phyloP scores from a whole-genome alignment of 164 flowering plant species.

The Stephania cephalantha region DNA sequence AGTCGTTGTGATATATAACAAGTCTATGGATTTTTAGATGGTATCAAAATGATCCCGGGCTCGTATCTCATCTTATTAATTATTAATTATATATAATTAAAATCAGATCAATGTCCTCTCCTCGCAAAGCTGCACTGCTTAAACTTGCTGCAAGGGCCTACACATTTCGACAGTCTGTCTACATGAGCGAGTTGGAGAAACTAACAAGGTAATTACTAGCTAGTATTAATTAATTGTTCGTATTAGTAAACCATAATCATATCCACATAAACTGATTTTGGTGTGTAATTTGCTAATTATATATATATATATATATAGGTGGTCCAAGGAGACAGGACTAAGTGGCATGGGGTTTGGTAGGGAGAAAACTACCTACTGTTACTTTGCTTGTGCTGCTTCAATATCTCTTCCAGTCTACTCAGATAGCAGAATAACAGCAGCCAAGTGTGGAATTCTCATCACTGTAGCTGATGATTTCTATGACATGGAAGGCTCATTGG shows the following conservation, averaged over 20 bases:
- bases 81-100: background rate
- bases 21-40: too few relatives aligned
- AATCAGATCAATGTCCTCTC: conserved; percentile 21
- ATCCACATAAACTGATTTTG: too few relatives aligned
- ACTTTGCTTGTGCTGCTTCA: conserved; percentile 27
- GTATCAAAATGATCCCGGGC: too few relatives aligned
- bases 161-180: conserved; percentile 25
- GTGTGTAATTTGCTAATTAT: too few relatives aligned
- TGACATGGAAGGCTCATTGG: conserved; percentile 25
- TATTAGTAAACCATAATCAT: too few relatives aligned
- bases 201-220: conserved; percentile 1
- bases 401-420: conserved; percentile 16
- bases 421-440: conserved; percentile 1
- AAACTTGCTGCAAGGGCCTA: conserved; percentile 31
- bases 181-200: conserved; percentile 28
- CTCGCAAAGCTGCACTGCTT: conserved; percentile 14
- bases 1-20: too few relatives aligned
- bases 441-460: conserved; percentile 24
- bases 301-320: conserved; percentile 18
- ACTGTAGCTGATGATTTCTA: conserved; percentile 32
- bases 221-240: too few relatives aligned
- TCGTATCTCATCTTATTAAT: too few relatives aligned
- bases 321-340: conserved; percentile 28
- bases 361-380: conserved; percentile 34
- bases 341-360: conserved; percentile 29